A percentile compares a stretch with the other conserved stretches of the same genome.
phyloP scores from a whole-genome alignment of 2,329 filamentous ascomycete genomes.

The Penicillium psychrosexuale region DNA sequence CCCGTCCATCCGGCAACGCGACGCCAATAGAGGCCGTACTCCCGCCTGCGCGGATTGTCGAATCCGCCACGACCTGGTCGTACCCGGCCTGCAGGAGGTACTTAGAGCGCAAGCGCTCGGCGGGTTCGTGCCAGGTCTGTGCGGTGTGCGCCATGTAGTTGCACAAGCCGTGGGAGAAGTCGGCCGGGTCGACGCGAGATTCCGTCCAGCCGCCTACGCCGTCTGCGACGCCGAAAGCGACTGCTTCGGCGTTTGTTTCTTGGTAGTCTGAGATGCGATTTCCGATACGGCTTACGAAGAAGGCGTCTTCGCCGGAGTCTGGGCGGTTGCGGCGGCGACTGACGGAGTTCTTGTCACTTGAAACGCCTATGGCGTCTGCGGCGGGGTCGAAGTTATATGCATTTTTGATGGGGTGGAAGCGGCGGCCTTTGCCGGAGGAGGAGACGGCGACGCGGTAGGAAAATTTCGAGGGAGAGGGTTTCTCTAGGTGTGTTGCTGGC shows the following conservation, averaged over 20 bases:
- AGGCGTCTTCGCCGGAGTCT: constrained; percentile 89
- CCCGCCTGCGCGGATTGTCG: constrained; percentile 72
- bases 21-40: constrained; percentile 90
- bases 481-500: background rate
- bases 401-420: constrained; percentile 66
- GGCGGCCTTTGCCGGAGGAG: constrained; percentile 68
- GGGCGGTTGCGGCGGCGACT: constrained; percentile 63
- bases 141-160: constrained; percentile 84
- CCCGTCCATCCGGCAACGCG: constrained; percentile 65
- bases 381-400: constrained; percentile 68
- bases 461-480: constrained; percentile 38
- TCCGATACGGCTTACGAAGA: constrained; percentile 83
- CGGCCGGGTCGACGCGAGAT: constrained; percentile 86
- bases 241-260: constrained; percentile 49
- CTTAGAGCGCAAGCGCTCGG: constrained; percentile 54
- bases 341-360: constrained; percentile 44
- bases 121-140: constrained; percentile 50
- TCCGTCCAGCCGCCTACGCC: constrained; percentile 95
- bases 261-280: constrained; percentile 6
- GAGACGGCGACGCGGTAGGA: constrained; percentile 71
- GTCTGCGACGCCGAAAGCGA: constrained; percentile 87
- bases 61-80: constrained; percentile 72
- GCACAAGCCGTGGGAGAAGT: constrained; percentile 92
- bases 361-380: constrained; percentile 37
- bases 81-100: constrained; percentile 80